Evolutionary conservation across 2,329 filamentous ascomycete genomes (phyloP), one percentile per base, ranked within the genome.

Genomic region (Exophiala spinifera): DNA sequence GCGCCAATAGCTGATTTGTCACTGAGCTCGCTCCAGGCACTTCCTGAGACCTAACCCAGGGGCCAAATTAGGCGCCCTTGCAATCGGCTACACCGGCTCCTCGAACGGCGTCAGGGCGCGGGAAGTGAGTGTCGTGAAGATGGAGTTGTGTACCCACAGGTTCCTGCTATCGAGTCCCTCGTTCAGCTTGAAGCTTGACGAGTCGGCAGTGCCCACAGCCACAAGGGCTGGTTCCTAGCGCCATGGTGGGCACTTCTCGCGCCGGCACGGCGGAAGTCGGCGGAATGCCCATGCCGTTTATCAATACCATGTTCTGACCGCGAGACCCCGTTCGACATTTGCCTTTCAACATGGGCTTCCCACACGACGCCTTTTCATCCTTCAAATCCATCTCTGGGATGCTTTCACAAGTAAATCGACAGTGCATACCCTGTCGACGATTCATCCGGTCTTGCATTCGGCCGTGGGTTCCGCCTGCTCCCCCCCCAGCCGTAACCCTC

Each of bases 271-370:
- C n/a, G n/a, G n/a, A 45, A 17, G 40, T 44, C 42, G 25, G n/a
- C 42, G 19, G 42, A 45, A 45, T 25, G 42, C 40, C 40, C 40
- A 44, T 44, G 40, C 42, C 42, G 42, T 45, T 45, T 23, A n/a
- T n/a, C n/a, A n/a, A n/a, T n/a, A 45, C 42, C 42, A 6, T 45
- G 42, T 45, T 45, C 42, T 45, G 19, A 14, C 23, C 19, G 7
- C 28, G 19, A 11, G 10, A 31, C 42, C 20, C 28, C 25, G 28
- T 31, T 10, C 4, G 8, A 31, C 28, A 31, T 31, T 31, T 11
- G 28, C 28, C 28, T 31, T 31, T 13, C 42, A 11, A 25, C 19
- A 45, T 23, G 42, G 20, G 25, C 42, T 45, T 25, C 42, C 20
- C 42, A 45, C 20, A 25, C 42, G 42, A 45, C 42, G 19, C 20